phyloP scores from a whole-genome alignment of 768 basidiomycete species.

The Stropharia rugosoannulata region DNA sequence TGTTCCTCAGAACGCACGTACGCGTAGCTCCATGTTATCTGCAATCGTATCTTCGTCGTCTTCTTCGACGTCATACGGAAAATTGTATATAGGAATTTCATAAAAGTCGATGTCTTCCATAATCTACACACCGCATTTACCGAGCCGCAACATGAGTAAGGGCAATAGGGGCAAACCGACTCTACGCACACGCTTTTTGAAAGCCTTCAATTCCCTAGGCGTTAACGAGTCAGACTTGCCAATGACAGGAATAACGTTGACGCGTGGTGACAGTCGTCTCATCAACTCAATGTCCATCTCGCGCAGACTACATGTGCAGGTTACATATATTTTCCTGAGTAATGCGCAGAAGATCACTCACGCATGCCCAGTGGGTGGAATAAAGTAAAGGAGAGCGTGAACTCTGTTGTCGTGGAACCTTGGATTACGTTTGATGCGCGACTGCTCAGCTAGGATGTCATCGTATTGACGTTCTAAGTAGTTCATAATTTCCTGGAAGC shows the following conservation, averaged over 20 bases:
- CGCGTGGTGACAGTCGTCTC: slow-evolving; percentile 84
- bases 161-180: not conserved
- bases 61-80: slow-evolving; percentile 92
- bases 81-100: slow-evolving; percentile 90
- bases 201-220: slow-evolving; percentile 72
- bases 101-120: slow-evolving; percentile 94
- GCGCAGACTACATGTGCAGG: slow-evolving; percentile 48
- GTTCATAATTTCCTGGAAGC: slow-evolving; percentile 85
- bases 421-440: slow-evolving; percentile 90
- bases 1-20: slow-evolving; percentile 27
- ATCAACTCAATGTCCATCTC: slow-evolving; percentile 95
- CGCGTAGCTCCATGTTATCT: slow-evolving; percentile 87
- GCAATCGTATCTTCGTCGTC: slow-evolving; percentile 91
- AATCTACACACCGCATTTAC: slow-evolving; percentile 43
- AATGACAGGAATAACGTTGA: slow-evolving; percentile 92
- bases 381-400: slow-evolving; percentile 88
- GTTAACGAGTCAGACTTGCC: slow-evolving; percentile 90
- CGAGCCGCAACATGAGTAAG: not conserved
- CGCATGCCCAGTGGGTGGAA: slow-evolving; percentile 86
- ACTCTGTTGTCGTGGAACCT: slow-evolving; percentile 89
- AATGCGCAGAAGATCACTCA: slow-evolving; percentile 34
- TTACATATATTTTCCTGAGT: slow-evolving; percentile 1
- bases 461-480: slow-evolving; percentile 93
- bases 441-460: slow-evolving; percentile 85
- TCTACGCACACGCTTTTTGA: slow-evolving; percentile 70